A percentile compares a stretch with the other conserved stretches of the same genome.
Conservation (phyloP, 306 rosid species). For the Abrus precatorius region DNA sequence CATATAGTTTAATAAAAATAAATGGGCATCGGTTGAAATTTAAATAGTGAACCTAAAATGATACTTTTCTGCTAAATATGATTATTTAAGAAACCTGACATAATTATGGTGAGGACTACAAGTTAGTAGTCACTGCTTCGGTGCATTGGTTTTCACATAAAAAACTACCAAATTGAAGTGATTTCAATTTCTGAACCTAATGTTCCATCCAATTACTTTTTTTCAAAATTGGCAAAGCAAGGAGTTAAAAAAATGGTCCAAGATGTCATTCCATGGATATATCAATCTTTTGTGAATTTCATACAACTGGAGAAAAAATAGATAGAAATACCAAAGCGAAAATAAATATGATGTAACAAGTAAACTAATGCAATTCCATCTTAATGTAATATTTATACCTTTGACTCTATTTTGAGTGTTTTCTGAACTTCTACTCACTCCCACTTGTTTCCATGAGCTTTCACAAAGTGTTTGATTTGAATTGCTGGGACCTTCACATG, state of each 20-base stretch:
- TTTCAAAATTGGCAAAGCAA: conserved; percentile 12
- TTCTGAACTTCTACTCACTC: conserved; percentile 66
- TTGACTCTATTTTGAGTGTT: conserved; percentile 71
- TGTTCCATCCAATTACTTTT: conserved; percentile 8
- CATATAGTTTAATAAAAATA: conserved; percentile 17
- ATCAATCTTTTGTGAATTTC: conserved; percentile 5
- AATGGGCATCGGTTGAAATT: background rate
- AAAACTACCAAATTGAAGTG: conserved; percentile 10
- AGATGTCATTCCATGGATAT: background rate
- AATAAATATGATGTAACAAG: conserved; percentile 36
- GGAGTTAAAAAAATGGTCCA: background rate
- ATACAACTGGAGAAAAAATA: conserved; percentile 2
- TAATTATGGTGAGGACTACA: conserved; percentile 12
- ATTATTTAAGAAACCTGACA: background rate
- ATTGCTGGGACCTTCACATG: conserved; percentile 87
- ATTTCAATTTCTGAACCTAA: conserved; percentile 19
- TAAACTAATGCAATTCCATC: conserved; percentile 22
- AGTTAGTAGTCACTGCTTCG: conserved; percentile 9
- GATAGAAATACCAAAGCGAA: background rate
- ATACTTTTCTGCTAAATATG: conserved; percentile 5
- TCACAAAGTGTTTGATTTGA: conserved; percentile 80
- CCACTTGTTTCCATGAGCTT: conserved; percentile 80
- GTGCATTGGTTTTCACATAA: conserved; percentile 22
- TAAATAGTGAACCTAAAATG: conserved; percentile 7
- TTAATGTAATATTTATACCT: conserved; percentile 59